phyloP scores from a whole-genome alignment of 192 early-diverging fungal genomes.

The Coemansia sp. region DNA sequence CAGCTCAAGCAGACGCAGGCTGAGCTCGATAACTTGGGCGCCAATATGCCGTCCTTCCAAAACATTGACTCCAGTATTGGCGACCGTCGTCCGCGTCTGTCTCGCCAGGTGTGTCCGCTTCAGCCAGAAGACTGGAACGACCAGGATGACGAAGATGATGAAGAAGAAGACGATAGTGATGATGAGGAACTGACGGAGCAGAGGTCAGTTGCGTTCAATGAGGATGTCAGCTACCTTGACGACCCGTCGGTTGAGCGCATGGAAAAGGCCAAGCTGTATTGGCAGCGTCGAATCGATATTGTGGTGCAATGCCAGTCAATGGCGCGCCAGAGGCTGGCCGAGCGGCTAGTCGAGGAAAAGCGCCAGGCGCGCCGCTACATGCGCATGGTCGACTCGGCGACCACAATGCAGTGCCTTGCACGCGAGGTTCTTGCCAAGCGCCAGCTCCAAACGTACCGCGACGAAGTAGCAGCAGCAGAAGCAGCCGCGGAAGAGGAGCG shows the following conservation, averaged over 20 bases:
- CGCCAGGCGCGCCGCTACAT: constrained; percentile 55
- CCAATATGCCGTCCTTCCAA: constrained; percentile 86
- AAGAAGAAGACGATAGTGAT: constrained; percentile 26
- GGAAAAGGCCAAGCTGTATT: constrained; percentile 54
- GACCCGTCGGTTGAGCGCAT: constrained; percentile 35
- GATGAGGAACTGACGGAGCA: constrained; percentile 26
- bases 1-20: constrained; percentile 67
- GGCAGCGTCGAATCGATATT: constrained; percentile 53
- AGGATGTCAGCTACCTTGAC: constrained; percentile 41
- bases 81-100: constrained; percentile 34
- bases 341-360: constrained; percentile 55
- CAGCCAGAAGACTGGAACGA: constrained; percentile 32
- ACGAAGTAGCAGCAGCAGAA: constrained; percentile 8
- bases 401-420: constrained; percentile 56
- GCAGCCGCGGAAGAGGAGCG: constrained; percentile 7
- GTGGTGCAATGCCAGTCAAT: constrained; percentile 55
- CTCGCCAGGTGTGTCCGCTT: constrained; percentile 50
- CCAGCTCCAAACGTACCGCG: constrained; percentile 21
- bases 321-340: constrained; percentile 48
- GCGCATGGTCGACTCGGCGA: constrained; percentile 55
- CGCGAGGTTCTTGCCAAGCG: constrained; percentile 59
- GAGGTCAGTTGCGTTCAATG: not conserved
- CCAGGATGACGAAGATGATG: constrained; percentile 10
- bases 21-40: constrained; percentile 77
- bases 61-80: constrained; percentile 66